Evolutionary conservation across 345 rosid species (phyloP).

Genomic region (Erucastrum elatum): DNA sequence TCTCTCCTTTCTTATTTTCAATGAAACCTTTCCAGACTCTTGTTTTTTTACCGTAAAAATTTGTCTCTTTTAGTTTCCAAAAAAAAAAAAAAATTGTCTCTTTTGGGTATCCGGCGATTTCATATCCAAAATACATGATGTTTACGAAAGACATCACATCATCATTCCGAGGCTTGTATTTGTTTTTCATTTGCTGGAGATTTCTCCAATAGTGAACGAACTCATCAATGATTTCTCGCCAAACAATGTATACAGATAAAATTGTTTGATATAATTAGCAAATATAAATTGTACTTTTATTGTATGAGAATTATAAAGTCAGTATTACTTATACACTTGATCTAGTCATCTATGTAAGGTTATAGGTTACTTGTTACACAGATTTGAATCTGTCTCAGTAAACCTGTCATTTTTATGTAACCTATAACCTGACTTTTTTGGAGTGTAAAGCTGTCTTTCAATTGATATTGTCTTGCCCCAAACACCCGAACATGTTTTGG

Average conservation of each 20-base stretch:
- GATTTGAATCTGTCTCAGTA: conserved; percentile 13
- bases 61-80: not conserved
- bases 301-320: too few species aligned
- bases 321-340: too few species aligned
- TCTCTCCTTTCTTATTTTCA: too few species aligned
- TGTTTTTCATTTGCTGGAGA: not conserved
- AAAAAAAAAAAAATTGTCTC: not conserved
- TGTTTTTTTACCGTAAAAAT: not conserved
- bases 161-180: not conserved
- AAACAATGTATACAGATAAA: not conserved
- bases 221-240: not conserved
- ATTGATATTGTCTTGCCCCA: conserved; percentile 2
- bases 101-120: not conserved
- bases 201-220: not conserved
- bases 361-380: conserved; percentile 1
- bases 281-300: too few species aligned
- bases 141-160: not conserved
- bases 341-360: too few species aligned
- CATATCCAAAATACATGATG: not conserved
- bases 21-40: not conserved
- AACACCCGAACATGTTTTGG: conserved; percentile 26
- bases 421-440: too few species aligned
- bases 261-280: not conserved
- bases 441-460: conserved; percentile 10
- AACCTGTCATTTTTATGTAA: too few species aligned